Evolutionary conservation across 2,329 filamentous ascomycete species (phyloP).

Genomic region (Phyllosticta capitalensis): DNA sequence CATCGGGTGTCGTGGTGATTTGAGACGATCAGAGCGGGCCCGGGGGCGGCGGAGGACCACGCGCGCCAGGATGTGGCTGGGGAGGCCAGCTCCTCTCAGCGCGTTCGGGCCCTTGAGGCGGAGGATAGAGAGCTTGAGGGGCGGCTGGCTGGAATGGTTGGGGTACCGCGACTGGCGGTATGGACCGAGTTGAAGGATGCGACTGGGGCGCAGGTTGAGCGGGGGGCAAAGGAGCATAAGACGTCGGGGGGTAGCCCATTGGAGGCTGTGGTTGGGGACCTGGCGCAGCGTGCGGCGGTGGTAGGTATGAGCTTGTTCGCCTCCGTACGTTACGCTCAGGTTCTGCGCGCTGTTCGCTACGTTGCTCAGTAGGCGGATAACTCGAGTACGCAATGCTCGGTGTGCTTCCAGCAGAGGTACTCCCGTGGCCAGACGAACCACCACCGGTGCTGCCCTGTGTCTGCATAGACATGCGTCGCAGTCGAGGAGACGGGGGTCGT

Average conservation of each 20-base stretch:
- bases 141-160: slow-evolving; percentile 11
- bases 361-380: slow-evolving; percentile 20
- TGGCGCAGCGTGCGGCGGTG: slow-evolving; percentile 19
- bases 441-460: slow-evolving; percentile 2
- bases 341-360: slow-evolving; percentile 13
- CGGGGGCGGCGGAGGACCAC: slow-evolving; percentile 3
- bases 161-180: slow-evolving; percentile 12
- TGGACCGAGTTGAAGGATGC: slow-evolving; percentile 11
- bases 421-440: slow-evolving; percentile 4
- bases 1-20: too few relatives aligned
- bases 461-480: slow-evolving; percentile 21
- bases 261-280: slow-evolving; percentile 15
- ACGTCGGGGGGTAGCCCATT: slow-evolving; percentile 15
- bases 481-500: slow-evolving; percentile 34
- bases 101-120: slow-evolving; percentile 17
- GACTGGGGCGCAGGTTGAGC: slow-evolving; percentile 9
- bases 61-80: slow-evolving; percentile 2
- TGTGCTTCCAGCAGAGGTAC: slow-evolving; percentile 6
- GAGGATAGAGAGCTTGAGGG: slow-evolving; percentile 15
- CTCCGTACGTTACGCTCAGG: slow-evolving; percentile 28
- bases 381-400: slow-evolving; percentile 17
- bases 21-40: slow-evolving; percentile 5
- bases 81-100: slow-evolving; percentile 22
- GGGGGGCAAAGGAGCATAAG: slow-evolving; percentile 18
- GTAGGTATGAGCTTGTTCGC: slow-evolving; percentile 28